Conservation (phyloP, 768 basidiomycete genomes). For the Lactarius vividus region DNA sequence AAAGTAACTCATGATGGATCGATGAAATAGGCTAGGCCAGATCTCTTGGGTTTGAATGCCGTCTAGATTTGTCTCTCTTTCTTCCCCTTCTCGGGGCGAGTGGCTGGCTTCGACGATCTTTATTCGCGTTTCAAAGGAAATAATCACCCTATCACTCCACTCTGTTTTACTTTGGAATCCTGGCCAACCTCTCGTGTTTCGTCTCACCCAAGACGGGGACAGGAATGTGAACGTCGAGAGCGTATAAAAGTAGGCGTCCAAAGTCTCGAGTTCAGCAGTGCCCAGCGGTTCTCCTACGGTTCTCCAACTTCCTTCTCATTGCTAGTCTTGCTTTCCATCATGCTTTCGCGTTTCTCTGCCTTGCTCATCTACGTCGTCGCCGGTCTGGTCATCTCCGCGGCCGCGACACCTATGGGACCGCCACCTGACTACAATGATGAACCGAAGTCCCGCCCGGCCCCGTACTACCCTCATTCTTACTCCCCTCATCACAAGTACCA, state of each 20-base stretch:
- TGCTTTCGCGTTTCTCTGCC: conserved; percentile 23
- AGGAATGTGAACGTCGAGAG: conserved; percentile 6
- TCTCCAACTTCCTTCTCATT: conserved; percentile 9
- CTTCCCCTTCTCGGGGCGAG: neutral
- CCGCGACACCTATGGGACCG: conserved; percentile 11
- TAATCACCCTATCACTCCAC: neutral
- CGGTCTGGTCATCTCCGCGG: conserved; percentile 18
- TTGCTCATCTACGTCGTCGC: conserved; percentile 18
- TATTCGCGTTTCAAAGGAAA: neutral
- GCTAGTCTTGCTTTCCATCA: conserved; percentile 18
- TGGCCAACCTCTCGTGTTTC: neutral
- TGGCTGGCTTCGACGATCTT: neutral
- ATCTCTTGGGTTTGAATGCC: neutral
- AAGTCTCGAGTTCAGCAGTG: conserved; percentile 13
- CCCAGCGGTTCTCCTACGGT: conserved; percentile 22
- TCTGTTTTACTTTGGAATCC: neutral
- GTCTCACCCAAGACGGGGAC: neutral
- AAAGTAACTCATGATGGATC: neutral
- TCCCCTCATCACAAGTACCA: neutral
- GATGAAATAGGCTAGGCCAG: neutral
- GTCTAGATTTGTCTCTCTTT: neutral
- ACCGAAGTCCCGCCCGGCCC: conserved; percentile 9
- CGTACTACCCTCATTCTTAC: neutral
- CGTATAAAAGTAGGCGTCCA: conserved; percentile 9
- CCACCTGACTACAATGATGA: conserved; percentile 5